Conservation (phyloP, 352 stramenopile genomes). For the Phytophthora meadii region DNA sequence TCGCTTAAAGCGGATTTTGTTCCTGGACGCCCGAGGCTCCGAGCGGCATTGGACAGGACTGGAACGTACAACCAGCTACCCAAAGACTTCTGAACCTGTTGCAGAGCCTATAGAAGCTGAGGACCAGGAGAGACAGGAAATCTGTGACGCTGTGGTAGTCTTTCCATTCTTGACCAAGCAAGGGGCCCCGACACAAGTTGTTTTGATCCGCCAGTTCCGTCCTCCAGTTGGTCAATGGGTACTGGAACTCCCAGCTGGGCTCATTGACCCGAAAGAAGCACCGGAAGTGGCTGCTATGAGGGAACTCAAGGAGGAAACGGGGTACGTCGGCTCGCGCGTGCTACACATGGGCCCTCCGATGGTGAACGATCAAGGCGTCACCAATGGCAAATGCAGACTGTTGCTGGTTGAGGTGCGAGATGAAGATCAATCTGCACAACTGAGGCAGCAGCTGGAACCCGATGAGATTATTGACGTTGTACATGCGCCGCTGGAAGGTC, state of each 20-base stretch:
- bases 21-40: conserved; percentile 55
- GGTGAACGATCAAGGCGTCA: conserved; percentile 85
- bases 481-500: conserved; percentile 59
- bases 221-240: conserved; percentile 86
- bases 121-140: conserved; percentile 14
- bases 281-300: conserved; percentile 75
- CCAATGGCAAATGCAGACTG: conserved; percentile 73
- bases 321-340: conserved; percentile 74
- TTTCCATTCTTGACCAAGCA: conserved; percentile 69
- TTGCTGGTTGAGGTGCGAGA: conserved; percentile 64
- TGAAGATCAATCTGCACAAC: conserved; percentile 41
- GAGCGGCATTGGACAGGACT: conserved; percentile 71
- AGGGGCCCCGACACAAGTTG: conserved; percentile 41
- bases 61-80: conserved; percentile 73
- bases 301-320: conserved; percentile 92
- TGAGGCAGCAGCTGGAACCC: conserved; percentile 60
- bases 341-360: conserved; percentile 78
- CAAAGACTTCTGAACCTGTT: conserved; percentile 17
- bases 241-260: conserved; percentile 91
- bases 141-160: conserved; percentile 77
- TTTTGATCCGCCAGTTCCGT: conserved; percentile 93
- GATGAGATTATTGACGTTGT: conserved; percentile 82
- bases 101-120: neutral
- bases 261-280: conserved; percentile 90
- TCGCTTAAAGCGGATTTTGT: conserved; percentile 71